These are phyloP conservation scores for Lactifluus pinguis DNA, from an alignment of 768 basidiomycete genomes.

Conservation along the genomic window DNA sequence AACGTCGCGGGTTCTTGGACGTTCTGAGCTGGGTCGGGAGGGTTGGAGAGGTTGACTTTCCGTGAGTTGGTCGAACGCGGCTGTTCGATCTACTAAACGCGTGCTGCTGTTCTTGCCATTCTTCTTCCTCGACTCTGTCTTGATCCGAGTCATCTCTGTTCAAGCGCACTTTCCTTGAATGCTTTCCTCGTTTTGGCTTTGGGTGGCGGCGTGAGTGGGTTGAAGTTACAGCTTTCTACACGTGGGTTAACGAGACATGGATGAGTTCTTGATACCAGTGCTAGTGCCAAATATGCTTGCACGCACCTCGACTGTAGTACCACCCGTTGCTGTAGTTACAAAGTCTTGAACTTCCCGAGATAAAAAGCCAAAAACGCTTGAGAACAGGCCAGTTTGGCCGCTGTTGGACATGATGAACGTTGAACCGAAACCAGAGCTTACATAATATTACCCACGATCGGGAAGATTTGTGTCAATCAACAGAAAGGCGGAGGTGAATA, in stretches of 20 bases:
- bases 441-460: conserved; percentile 11
- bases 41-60: conserved; percentile 3
- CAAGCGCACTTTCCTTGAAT: neutral
- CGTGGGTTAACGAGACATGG: neutral
- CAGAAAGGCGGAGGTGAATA: neutral
- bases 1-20: neutral
- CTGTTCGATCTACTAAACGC: neutral
- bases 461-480: neutral
- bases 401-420: conserved; percentile 3
- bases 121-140: neutral
- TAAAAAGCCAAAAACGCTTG: conserved; percentile 60
- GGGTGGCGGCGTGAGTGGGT: neutral
- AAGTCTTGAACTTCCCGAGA: conserved; percentile 66
- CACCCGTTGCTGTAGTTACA: conserved; percentile 54
- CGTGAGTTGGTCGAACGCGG: conserved; percentile 2
- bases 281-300: neutral
- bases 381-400: conserved; percentile 35
- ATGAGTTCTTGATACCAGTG: neutral
- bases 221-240: neutral
- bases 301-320: conserved; percentile 18
- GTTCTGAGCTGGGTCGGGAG: neutral
- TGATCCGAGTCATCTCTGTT: neutral
- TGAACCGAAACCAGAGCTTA: conserved; percentile 5
- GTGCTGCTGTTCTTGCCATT: conserved; percentile 1
- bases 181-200: neutral